Base-by-base conservation (phyloP, 2,329 filamentous ascomycete species). In the Alternaria sp. region DNA sequence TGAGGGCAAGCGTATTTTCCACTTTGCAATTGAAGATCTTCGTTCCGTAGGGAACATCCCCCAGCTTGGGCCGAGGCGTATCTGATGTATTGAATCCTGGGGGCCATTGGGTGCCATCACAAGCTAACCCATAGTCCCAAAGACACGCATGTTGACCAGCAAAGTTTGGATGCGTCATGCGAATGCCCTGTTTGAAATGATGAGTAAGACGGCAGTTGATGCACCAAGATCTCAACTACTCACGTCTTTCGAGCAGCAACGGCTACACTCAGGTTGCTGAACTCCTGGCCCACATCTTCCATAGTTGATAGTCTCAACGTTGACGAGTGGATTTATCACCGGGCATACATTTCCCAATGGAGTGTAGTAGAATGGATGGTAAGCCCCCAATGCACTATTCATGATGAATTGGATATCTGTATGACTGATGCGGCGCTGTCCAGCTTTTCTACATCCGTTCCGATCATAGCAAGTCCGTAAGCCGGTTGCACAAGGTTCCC, bases 1-100 rank as follows among this genome's bases (percentile, higher is more conserved):
- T 84, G n/a, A 87, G 80, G 0, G 85, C 84, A 3, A 87, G 73
- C n/a, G 75, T 73, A 15, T 76, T 74, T 0, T 66, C 57, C 6
- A 73, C 67, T 2, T 65, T 68, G 54, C 79, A 81, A 30, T 68
- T 44, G 1, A 12, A n/a, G 7, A 60, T 17, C 5, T 10, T 32
- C 15, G 47, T 36, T 12, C 52, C 51, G 8, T 50, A 60, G 7
- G 51, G 51, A 32, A 56, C 11, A 8, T 17, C 28, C 3, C 44
- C 58, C 13, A 60, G 30, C 13, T 32, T 50, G 15, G 45, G 30
- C 13, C 52, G 30, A 6, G 52, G 25, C 12, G 32, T 49, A 23
- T 13, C 30, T 13, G 30, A 50, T 26, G 45, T 60, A 13, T 57
- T 60, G 23, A 43, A 56, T 9, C 51, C 51, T 13, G 44, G 51